Base-by-base conservation (phyloP, 2,329 filamentous ascomycete genomes). In the Emergomyces pasteurianus region DNA sequence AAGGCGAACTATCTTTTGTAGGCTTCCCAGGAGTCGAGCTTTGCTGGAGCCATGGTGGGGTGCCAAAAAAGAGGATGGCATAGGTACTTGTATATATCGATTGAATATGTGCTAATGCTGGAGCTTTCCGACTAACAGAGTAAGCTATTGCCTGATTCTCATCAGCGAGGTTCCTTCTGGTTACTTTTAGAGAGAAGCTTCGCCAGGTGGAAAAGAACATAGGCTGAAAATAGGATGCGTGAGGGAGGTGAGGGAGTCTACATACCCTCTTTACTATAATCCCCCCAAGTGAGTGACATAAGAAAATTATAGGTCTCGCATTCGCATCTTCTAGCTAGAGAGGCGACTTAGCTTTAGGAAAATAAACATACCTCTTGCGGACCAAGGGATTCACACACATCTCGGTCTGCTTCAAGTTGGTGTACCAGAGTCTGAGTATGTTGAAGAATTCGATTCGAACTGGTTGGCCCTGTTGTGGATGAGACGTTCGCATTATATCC, bases 201-300 rank as follows among this genome's bases (percentile, higher is more conserved):
- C 49, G 12, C n/a, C 5, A 2, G 40, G 40, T 12, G n/a, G 12
- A 7, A 2, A 16, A 16, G 38, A 52, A 38, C 50, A 26, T 26
- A 16, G 26, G 28, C 10, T 31, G 31, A 52, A 50, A 54, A 14
- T 7, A 42, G 14, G 34, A 6, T 34, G 26, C 12, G 34, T 8
- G 7, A 31, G 43, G 43, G 43, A 47, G n/a, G n/a, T 10, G 43
- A 47, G 43, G 14, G 43, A 23, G 43, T 5, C n/a, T 21, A 54
- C 68, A 54, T 69, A 75, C 73, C 61, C 70, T 67, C 63, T 75
- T 75, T 6, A 77, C 72, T 55, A 77, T 70, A 28, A 77, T 72
- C 1, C 75, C 75, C 28, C 75, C 75, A 14, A 77, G 68, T 28
- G 73, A 76, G 63, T 77, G 74, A 38, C 72, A 75, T 23, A 77